Conservation (phyloP, 345 rosid species). For the Brassica juncea region DNA sequence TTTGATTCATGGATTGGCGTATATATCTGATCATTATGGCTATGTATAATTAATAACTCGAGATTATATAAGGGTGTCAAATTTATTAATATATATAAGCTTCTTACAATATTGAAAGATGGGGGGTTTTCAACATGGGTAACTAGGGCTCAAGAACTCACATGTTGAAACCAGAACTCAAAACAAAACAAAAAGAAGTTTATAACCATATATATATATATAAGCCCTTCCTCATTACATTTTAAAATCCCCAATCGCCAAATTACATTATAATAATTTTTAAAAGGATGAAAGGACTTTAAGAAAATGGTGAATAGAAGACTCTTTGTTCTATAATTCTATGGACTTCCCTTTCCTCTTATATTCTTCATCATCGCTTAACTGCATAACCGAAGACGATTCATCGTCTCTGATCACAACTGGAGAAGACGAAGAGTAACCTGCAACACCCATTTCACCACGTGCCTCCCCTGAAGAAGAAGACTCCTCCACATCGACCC, state of each 20-base stretch:
- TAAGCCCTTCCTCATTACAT: slow-evolving; percentile 8
- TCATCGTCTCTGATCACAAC: slow-evolving; percentile 31
- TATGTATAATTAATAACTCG: background rate
- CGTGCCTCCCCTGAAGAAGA: slow-evolving; percentile 38
- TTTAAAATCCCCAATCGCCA: slow-evolving; percentile 7
- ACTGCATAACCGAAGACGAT: slow-evolving; percentile 31
- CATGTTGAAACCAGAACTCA: slow-evolving; percentile 7
- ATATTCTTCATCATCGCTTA: slow-evolving; percentile 30
- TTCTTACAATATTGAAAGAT: slow-evolving; percentile 15
- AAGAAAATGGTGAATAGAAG: background rate
- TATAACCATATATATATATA: slow-evolving; percentile 7
- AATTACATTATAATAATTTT: slow-evolving; percentile 3
- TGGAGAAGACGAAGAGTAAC: slow-evolving; percentile 30
- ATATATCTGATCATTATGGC: slow-evolving; percentile 8
- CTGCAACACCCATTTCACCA: slow-evolving; percentile 22
- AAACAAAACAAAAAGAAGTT: slow-evolving; percentile 9
- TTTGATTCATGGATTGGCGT: slow-evolving; percentile 8
- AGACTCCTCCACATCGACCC: slow-evolving; percentile 66
- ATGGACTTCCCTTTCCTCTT: slow-evolving; percentile 42
- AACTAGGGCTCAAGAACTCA: slow-evolving; percentile 24
- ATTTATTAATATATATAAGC: slow-evolving; percentile 2
- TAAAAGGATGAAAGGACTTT: background rate
- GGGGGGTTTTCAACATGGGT: background rate
- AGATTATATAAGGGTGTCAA: background rate
- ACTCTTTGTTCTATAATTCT: slow-evolving; percentile 12